Evolutionary conservation across 2,329 filamentous ascomycete species (phyloP), one percentile per base, ranked within the genome.

Genomic region (Aspergillus alliaceus): DNA sequence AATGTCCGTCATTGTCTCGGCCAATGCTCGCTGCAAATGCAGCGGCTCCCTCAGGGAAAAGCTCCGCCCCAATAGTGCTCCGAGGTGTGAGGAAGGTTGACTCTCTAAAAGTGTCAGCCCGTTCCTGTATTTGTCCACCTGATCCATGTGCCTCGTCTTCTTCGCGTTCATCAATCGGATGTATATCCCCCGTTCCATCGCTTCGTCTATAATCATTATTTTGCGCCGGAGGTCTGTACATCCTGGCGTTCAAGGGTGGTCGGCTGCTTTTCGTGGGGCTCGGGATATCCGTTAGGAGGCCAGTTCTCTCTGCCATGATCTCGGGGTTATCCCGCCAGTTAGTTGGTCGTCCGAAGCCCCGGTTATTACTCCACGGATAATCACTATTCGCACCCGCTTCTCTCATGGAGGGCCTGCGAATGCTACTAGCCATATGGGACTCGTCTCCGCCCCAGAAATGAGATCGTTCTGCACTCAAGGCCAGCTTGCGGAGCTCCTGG

Each of bases 121-220:
- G 54, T 35, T 63, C 57, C 9, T 54, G 57, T 29, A 27, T 40
- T 5, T 40, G 31, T n/a, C 34, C 51, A 18, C 24, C 54, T 54
- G 35, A n/a, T 11, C 27, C 18, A 14, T 56, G 44, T 15, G 77
- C 76, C 56, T 84, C 82, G 51, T 86, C 82, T 60, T 87, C 85
- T 57, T 87, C 85, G 12, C 80, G 73, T 66, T 86, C 84, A 35
- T 86, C 84, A 46, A 88, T 88, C 0, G 84, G 83, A 66, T 86
- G 85, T 25, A 88, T 88, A 24, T 78, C 75, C 3, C 81, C 80
- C 31, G 82, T 80, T 7, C 78, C 78, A 18, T 80, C 77, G 56
- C 75, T 79, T 31, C 78, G 71, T 51, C 81, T 76, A 42, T 72
- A 75, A 51, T 83, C 80, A 31, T 82, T 80, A 62, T 80, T 82